Percentiles rank a stretch among this genome's conserved stretches.
These are phyloP conservation scores for Salix brachista DNA, from an alignment of 345 rosid genomes.

Conservation along the genomic window DNA sequence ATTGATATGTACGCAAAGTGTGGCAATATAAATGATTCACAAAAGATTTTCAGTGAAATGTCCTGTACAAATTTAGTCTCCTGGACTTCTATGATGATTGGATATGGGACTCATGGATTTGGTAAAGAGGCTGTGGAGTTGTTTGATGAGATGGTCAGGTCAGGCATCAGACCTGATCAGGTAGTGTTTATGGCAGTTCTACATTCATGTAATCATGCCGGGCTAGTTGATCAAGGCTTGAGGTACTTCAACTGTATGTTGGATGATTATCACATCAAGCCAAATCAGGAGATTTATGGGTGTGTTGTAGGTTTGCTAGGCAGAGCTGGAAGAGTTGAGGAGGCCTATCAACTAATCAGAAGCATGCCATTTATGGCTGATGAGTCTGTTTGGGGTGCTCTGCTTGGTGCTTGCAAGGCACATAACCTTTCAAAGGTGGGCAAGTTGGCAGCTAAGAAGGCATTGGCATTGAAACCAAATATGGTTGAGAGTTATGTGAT, in stretches of 20 bases:
- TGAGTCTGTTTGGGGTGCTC: constrained; percentile 82
- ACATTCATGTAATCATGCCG: constrained; percentile 84
- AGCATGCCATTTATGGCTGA: constrained; percentile 70
- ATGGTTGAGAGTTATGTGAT: constrained; percentile 61
- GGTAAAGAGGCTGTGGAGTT: constrained; percentile 62
- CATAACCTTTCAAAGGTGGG: constrained; percentile 48
- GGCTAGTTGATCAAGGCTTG: constrained; percentile 77
- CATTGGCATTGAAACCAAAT: constrained; percentile 57
- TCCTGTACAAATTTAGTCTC: constrained; percentile 53
- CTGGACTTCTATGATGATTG: constrained; percentile 97
- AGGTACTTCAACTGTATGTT: constrained; percentile 58
- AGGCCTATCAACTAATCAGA: constrained; percentile 66
- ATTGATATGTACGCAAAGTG: constrained; percentile 93
- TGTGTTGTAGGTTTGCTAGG: constrained; percentile 87
- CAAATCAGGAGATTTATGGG: constrained; percentile 64
- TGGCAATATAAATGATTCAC: constrained; percentile 57
- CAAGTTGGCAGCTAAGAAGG: constrained; percentile 59
- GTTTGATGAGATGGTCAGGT: constrained; percentile 73
- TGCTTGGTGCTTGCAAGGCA: constrained; percentile 79
- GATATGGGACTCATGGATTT: constrained; percentile 77
- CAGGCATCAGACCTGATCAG: constrained; percentile 68
- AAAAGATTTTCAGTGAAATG: constrained; percentile 50
- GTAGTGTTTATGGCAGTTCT: constrained; percentile 84
- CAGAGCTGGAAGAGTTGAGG: constrained; percentile 79
- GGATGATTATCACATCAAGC: constrained; percentile 39